A percentile compares a stretch with the other conserved stretches of the same genome.
Conservation (phyloP, 495 filamentous ascomycete species). For the Oidiodendron maius region DNA sequence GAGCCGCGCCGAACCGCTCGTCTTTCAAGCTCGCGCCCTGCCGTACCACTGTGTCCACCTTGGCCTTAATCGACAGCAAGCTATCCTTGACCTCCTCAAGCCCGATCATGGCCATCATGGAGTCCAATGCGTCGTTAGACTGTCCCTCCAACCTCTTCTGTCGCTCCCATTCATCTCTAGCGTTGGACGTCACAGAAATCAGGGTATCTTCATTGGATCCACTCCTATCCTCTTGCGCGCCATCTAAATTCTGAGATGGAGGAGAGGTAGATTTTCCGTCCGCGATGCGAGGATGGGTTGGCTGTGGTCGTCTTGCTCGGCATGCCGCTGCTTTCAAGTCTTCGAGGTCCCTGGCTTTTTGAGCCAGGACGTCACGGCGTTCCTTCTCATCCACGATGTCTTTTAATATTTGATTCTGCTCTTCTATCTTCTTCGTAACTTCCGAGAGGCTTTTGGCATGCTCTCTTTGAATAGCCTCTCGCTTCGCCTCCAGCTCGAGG, state of each 20-base stretch:
- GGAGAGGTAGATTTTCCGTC: too few relatives aligned
- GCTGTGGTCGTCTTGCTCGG: too few relatives aligned
- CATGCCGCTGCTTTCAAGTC: too few relatives aligned
- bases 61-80: slow-evolving; percentile 60
- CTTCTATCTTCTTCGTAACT: slow-evolving; percentile 56
- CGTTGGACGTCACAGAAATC: too few relatives aligned
- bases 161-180: slow-evolving; percentile 51
- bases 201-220: too few relatives aligned
- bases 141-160: slow-evolving; percentile 48
- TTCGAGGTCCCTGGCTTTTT: too few relatives aligned
- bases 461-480: slow-evolving; percentile 39
- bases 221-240: too few relatives aligned
- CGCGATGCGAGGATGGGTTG: too few relatives aligned
- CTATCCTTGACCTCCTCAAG: slow-evolving; percentile 63
- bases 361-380: too few relatives aligned
- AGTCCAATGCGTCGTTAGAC: slow-evolving; percentile 52
- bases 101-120: slow-evolving; percentile 65
- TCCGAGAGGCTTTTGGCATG: slow-evolving; percentile 46
- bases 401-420: too few relatives aligned
- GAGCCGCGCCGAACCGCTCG: slow-evolving; percentile 56
- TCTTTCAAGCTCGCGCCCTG: slow-evolving; percentile 50
- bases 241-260: too few relatives aligned
- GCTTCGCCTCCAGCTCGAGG: slow-evolving; percentile 46
- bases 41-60: slow-evolving; percentile 53
- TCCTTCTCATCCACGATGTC: too few relatives aligned